phyloP scores from a whole-genome alignment of 345 rosid species.

The Pistacia integerrima region DNA sequence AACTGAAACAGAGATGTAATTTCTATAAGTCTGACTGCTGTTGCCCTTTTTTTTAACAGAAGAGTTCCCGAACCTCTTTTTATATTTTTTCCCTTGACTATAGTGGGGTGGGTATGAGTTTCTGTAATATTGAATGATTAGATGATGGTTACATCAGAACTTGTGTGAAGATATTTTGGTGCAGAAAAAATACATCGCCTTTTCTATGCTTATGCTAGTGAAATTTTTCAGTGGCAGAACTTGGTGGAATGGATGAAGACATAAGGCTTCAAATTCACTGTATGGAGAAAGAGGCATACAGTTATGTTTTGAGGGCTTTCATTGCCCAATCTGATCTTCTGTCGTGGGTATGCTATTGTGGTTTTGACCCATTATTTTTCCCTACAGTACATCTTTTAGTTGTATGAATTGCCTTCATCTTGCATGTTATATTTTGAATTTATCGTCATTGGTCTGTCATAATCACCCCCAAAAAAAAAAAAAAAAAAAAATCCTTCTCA shows the following conservation, averaged over 20 bases:
- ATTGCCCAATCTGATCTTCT: conserved; percentile 39
- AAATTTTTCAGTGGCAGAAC: conserved; percentile 2
- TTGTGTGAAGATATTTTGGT: neutral
- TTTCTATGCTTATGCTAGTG: conserved; percentile 14
- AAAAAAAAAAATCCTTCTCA: neutral
- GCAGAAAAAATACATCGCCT: neutral
- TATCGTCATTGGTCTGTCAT: neutral
- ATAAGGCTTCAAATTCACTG: conserved; percentile 23
- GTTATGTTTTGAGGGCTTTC: conserved; percentile 36
- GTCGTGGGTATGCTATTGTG: conserved; percentile 33
- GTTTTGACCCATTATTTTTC: neutral
- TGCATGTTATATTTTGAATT: neutral
- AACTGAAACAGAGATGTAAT: neutral
- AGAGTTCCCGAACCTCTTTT: neutral
- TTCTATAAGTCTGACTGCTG: neutral
- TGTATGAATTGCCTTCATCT: neutral
- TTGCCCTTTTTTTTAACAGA: neutral
- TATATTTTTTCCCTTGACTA: neutral
- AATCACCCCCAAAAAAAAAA: neutral
- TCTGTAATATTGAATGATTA: neutral
- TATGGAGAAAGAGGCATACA: conserved; percentile 33
- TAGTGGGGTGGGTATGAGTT: neutral
- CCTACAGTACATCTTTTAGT: neutral
- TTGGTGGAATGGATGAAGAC: conserved; percentile 17
- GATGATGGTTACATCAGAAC: neutral